Evolutionary conservation across 495 filamentous ascomycete genomes (phyloP).

Genomic region (Stereocaulon alpinum): DNA sequence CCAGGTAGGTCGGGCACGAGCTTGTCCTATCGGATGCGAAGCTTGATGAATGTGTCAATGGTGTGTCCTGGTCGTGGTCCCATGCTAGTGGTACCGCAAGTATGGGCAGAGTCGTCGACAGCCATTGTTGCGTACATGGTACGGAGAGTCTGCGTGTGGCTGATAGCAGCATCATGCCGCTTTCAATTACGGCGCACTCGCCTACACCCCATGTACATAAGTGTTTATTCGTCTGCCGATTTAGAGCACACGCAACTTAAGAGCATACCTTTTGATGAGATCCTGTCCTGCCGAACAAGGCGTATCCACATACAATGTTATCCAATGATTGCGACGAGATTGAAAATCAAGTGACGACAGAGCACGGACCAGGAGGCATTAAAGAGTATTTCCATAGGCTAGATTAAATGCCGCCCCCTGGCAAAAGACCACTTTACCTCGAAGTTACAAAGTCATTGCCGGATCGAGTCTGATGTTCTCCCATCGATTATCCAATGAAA

Average conservation of each 20-base stretch:
- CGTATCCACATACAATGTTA: no score
- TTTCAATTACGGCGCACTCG: slow-evolving; percentile 19
- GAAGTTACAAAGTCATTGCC: no score
- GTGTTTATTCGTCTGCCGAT: slow-evolving; percentile 24
- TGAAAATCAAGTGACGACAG: no score
- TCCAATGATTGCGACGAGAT: no score
- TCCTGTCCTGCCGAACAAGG: background rate
- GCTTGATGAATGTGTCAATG: slow-evolving; percentile 2
- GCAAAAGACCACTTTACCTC: no score
- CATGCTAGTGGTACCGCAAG: slow-evolving; percentile 3
- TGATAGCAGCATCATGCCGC: slow-evolving; percentile 24
- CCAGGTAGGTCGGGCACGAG: background rate
- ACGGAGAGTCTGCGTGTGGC: slow-evolving; percentile 21
- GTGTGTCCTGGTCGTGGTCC: background rate
- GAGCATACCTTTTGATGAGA: background rate
- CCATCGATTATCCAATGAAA: no score
- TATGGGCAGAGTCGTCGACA: slow-evolving; percentile 26
- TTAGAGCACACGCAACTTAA: slow-evolving; percentile 1
- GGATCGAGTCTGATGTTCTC: no score
- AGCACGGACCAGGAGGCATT: no score
- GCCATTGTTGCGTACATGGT: slow-evolving; percentile 17
- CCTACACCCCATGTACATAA: slow-evolving; percentile 22
- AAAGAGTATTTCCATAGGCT: no score
- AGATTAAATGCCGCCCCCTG: no score
- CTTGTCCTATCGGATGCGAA: background rate